Conservation (phyloP, 306 rosid species). For the Dryas octopetala region DNA sequence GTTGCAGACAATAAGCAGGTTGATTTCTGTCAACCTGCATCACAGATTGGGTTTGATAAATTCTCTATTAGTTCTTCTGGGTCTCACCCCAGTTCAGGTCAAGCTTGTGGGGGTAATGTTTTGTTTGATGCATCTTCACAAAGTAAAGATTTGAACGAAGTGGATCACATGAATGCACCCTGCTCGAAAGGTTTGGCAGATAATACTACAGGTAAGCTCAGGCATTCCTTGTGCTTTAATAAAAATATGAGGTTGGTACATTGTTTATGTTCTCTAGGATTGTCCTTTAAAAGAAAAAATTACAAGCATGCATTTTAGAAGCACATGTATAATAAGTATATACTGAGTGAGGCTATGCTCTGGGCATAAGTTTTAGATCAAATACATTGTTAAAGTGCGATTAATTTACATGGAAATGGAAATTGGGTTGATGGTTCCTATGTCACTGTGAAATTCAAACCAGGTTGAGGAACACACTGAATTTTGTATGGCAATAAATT, state of each 20-base stretch:
- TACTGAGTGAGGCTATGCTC: no score
- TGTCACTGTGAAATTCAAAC: neutral
- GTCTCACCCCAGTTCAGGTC: conserved; percentile 38
- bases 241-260: neutral
- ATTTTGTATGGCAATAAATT: neutral
- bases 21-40: conserved; percentile 67
- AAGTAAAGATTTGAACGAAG: conserved; percentile 61
- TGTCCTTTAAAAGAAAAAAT: neutral
- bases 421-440: no score
- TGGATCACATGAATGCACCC: conserved; percentile 32
- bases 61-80: conserved; percentile 68
- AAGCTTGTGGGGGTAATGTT: conserved; percentile 45
- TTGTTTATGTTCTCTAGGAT: neutral
- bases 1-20: conserved; percentile 64
- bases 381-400: neutral
- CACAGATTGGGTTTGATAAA: conserved; percentile 59
- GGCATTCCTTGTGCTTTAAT: neutral
- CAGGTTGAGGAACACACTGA: neutral
- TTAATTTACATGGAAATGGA: neutral
- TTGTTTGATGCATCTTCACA: conserved; percentile 48
- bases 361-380: neutral
- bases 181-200: conserved; percentile 37
- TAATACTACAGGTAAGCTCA: conserved; percentile 53
- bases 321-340: no score
- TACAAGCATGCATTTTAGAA: no score